These are phyloP conservation scores for Yamadazyma conglobata DNA, from an alignment of 1,139 yeast species.

Conservation along the genomic window DNA sequence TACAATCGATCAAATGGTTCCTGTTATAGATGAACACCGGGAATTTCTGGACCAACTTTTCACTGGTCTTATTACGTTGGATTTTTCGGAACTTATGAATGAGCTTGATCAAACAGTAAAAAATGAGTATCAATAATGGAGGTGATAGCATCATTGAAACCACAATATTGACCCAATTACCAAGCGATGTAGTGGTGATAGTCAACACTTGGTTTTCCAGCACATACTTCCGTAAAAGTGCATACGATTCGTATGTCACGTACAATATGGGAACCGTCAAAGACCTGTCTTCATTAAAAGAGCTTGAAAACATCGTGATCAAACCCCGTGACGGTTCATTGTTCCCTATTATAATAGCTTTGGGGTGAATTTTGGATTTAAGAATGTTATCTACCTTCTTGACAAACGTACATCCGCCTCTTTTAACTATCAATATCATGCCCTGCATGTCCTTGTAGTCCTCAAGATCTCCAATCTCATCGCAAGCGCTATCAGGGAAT, in stretches of 20 bases:
- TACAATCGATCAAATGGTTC: constrained; percentile 32
- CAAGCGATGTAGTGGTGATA: constrained; percentile 35
- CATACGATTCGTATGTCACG: constrained; percentile 37
- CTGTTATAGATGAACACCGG: constrained; percentile 39
- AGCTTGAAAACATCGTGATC: constrained; percentile 42
- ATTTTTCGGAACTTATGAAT: constrained; percentile 29
- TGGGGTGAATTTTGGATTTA: constrained; percentile 28
- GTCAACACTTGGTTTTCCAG: constrained; percentile 14
- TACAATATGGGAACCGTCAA: constrained; percentile 36
- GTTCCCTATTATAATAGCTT: constrained; percentile 38
- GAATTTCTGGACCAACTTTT: constrained; percentile 32
- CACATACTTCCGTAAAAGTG: constrained; percentile 16
- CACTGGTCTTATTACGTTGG: constrained; percentile 28
- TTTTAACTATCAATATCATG: constrained; percentile 31
- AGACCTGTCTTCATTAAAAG: constrained; percentile 37
- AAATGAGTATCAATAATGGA: constrained; percentile 36
- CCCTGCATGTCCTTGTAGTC: constrained; percentile 16
- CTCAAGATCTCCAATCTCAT: constrained; percentile 8
- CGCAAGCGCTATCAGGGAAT: constrained; percentile 32
- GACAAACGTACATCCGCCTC: constrained; percentile 46
- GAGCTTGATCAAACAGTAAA: constrained; percentile 31
- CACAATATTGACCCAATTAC: constrained; percentile 39
- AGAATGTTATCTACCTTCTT: constrained; percentile 33
- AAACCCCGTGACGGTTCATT: constrained; percentile 39
- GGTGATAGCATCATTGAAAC: constrained; percentile 45